Evolutionary conservation across 2,329 filamentous ascomycete species (phyloP).

Genomic region (Lachnellula cervina): DNA sequence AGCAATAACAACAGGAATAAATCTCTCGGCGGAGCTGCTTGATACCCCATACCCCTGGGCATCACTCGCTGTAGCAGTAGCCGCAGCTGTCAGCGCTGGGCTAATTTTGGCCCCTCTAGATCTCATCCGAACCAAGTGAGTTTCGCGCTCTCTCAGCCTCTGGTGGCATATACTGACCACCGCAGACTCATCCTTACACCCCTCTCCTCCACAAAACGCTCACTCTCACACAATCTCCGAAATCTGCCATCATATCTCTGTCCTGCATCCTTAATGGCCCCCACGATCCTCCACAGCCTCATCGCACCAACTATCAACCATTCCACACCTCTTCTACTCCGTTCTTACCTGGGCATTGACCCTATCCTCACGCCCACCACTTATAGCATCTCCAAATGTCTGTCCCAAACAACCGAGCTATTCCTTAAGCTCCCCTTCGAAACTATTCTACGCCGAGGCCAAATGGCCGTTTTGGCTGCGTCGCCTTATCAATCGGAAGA

Average conservation of each 20-base stretch:
- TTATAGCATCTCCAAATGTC: conserved; percentile 79
- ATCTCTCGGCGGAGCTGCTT: conserved; percentile 52
- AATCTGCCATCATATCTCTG: conserved; percentile 74
- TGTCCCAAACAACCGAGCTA: conserved; percentile 73
- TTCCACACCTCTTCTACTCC: conserved; percentile 78
- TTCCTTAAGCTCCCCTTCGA: conserved; percentile 86
- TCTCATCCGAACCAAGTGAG: conserved; percentile 69
- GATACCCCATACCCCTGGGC: conserved; percentile 80
- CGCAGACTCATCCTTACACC: conserved; percentile 75
- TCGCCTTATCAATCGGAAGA: conserved; percentile 6
- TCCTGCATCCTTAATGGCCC: conserved; percentile 64
- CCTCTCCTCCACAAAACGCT: conserved; percentile 69
- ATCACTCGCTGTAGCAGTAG: conserved; percentile 67
- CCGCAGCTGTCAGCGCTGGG: conserved; percentile 65
- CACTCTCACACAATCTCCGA: conserved; percentile 66
- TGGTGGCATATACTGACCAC: conserved; percentile 27
- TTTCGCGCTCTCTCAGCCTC: neutral
- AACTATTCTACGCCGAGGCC: conserved; percentile 83
- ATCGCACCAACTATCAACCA: conserved; percentile 78
- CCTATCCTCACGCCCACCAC: conserved; percentile 73
- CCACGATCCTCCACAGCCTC: conserved; percentile 82
- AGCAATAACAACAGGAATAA: conserved; percentile 49
- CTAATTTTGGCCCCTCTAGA: conserved; percentile 83
- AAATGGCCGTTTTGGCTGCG: conserved; percentile 62
- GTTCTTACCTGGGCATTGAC: conserved; percentile 79